A percentile compares a stretch with the other conserved stretches of the same genome.
These are phyloP conservation scores for Aspergillus ustus DNA, from an alignment of 2,329 filamentous ascomycete species.

Conservation along the genomic window DNA sequence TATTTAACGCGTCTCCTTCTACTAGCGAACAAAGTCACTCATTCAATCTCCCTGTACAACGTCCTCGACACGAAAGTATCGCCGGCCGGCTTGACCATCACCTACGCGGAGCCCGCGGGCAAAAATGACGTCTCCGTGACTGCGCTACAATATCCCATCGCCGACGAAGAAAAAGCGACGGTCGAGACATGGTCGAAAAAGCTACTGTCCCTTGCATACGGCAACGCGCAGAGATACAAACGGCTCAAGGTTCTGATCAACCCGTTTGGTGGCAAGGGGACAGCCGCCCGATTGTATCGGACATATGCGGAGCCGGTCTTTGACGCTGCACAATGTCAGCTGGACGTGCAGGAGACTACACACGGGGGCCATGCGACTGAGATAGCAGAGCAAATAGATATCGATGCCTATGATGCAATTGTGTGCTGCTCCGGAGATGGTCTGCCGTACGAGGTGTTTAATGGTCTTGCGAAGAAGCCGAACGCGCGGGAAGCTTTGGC, in stretches of 20 bases:
- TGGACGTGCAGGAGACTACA: constrained; percentile 75
- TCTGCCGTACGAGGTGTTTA: constrained; percentile 90
- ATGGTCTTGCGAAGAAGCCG: constrained; percentile 77
- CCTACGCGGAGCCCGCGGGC: constrained; percentile 68
- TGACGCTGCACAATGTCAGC: constrained; percentile 74
- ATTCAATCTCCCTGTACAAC: constrained; percentile 76
- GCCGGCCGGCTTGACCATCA: constrained; percentile 67
- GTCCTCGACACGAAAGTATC: constrained; percentile 78
- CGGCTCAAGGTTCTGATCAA: constrained; percentile 89
- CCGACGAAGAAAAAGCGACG: constrained; percentile 55
- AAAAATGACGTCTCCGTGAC: constrained; percentile 65
- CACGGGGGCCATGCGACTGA: constrained; percentile 77
- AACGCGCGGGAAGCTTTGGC: constrained; percentile 76
- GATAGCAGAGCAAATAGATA: constrained; percentile 74
- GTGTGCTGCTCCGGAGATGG: constrained; percentile 92
- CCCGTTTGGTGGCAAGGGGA: constrained; percentile 83
- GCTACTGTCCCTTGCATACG: constrained; percentile 74
- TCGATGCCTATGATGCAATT: constrained; percentile 81
- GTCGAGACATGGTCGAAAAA: constrained; percentile 65
- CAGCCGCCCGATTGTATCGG: constrained; percentile 73
- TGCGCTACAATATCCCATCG: constrained; percentile 65
- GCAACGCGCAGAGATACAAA: constrained; percentile 68
- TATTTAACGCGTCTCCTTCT: constrained; percentile 14
- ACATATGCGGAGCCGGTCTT: constrained; percentile 80
- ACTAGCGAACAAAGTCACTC: constrained; percentile 54